phyloP scores from a whole-genome alignment of 352 stramenopile species.

The Pythium periplocum region DNA sequence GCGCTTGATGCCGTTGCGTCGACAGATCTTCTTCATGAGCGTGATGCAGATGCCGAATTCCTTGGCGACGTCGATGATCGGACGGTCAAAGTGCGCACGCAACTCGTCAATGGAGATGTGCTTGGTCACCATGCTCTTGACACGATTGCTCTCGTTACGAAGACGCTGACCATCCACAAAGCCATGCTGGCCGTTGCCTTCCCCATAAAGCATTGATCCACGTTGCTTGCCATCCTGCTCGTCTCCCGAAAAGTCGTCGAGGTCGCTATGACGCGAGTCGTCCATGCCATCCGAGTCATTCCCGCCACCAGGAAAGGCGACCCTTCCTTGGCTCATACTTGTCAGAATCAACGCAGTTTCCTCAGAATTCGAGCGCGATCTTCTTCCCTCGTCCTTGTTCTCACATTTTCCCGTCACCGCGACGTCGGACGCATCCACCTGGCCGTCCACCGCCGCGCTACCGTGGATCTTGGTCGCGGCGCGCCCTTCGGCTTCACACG shows the following conservation, averaged over 20 bases:
- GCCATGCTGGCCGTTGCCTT: slow-evolving; percentile 17
- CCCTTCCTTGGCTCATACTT: slow-evolving; percentile 64
- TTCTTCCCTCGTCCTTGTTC: slow-evolving; percentile 12
- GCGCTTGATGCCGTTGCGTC: slow-evolving; percentile 64
- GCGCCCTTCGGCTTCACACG: slow-evolving; percentile 47
- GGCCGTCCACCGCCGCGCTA: neutral
- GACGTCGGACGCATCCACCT: slow-evolving; percentile 3
- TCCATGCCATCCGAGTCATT: slow-evolving; percentile 38
- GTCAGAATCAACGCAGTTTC: slow-evolving; percentile 86
- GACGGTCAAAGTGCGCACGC: slow-evolving; percentile 77
- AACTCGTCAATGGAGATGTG: slow-evolving; percentile 87
- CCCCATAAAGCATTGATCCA: slow-evolving; percentile 15
- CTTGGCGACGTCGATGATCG: slow-evolving; percentile 87
- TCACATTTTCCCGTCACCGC: slow-evolving; percentile 3
- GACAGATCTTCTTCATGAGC: slow-evolving; percentile 83
- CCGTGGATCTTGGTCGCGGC: slow-evolving; percentile 10
- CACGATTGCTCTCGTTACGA: slow-evolving; percentile 81
- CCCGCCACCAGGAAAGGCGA: neutral
- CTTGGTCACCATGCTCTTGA: slow-evolving; percentile 84
- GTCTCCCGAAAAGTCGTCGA: slow-evolving; percentile 34
- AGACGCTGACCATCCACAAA: slow-evolving; percentile 35
- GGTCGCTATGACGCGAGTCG: slow-evolving; percentile 22
- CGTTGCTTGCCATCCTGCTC: slow-evolving; percentile 25
- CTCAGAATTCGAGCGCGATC: slow-evolving; percentile 56
- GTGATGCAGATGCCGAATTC: slow-evolving; percentile 89